Base-by-base conservation (phyloP, 352 stramenopile genomes). In the Aphanomyces invadans region DNA sequence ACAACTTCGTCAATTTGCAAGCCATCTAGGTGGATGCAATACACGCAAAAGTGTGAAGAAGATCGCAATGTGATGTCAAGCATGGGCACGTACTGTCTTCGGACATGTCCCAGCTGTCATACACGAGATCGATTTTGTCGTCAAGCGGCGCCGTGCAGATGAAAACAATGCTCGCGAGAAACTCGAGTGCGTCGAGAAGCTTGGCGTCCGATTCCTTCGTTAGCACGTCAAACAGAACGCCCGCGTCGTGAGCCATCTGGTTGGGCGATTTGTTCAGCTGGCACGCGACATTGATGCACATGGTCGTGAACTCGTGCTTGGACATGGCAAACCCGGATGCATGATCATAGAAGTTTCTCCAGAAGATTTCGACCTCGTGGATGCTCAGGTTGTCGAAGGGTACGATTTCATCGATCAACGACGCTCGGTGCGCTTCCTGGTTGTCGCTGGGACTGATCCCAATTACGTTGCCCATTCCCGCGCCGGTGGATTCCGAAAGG, bases 101-200 rank as follows among this genome's bases (percentile, higher is more conserved):
- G 0, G 83, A 94, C 81, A 94, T 90, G 67, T 92, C 86, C 83
- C 82, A 92, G 53, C 83, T 90, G 64, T 94, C 86, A 67, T 91
- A 92, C 5, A 94, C 51, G 68, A 92, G 70, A 46, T 92, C 82
- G 45, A 91, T 77, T 62, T 94, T 94, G 65, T 92, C 83, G 21
- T 91, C 76, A 26, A 89, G 66, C 0, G 79, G 68, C 21, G 74
- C 71, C 0, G 75, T 71, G 15, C 76, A 76, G 46, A 92, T 81
- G 53, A 92, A 89, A 3, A 75, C 80, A 42, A 94, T 79, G 1
- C 78, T 73, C 0, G 85, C 87, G 42, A 90, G 69, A 67, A 94
- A 91, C 65, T 94, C 85, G 15, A 94, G 78, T 10, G 77, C 83
- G 44, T 94, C 85, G 46, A 94, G 81, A 4, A 69, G 48, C 25